Evolutionary conservation across 495 filamentous ascomycete species (phyloP).

Genomic region (Aspergillus affinis): DNA sequence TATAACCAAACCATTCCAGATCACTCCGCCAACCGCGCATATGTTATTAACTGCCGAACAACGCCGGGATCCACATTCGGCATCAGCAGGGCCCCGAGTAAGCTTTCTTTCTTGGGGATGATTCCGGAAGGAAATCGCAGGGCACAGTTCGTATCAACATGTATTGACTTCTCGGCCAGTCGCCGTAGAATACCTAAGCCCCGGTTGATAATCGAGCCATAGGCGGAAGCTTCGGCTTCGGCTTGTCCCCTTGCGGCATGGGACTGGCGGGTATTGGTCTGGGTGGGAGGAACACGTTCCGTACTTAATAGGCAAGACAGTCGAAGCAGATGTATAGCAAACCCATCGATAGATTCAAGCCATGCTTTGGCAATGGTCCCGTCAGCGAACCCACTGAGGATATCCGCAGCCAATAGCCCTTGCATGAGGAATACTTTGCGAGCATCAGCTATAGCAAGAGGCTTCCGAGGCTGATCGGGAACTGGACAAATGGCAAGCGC

Average conservation of each 20-base stretch:
- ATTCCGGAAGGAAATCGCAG: constrained; percentile 59
- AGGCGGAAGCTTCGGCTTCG: constrained; percentile 48
- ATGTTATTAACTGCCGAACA: constrained; percentile 71
- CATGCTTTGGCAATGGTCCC: constrained; percentile 71
- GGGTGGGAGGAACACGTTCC: constrained; percentile 45
- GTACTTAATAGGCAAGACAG: constrained; percentile 69
- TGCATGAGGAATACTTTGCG: constrained; percentile 88
- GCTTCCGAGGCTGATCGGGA: constrained; percentile 59
- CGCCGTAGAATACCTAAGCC: constrained; percentile 68
- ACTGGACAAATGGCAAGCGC: constrained; percentile 82
- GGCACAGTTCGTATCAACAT: constrained; percentile 50
- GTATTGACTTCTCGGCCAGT: constrained; percentile 69
- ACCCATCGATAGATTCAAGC: constrained; percentile 83
- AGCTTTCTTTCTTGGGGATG: constrained; percentile 66
- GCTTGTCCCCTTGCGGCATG: constrained; percentile 32
- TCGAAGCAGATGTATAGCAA: constrained; percentile 73
- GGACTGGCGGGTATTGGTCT: constrained; percentile 32
- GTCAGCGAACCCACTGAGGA: constrained; percentile 74
- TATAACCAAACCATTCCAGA: constrained; percentile 20
- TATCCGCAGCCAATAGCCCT: constrained; percentile 87
- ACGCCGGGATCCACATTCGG: constrained; percentile 58
- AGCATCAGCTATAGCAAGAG: constrained; percentile 67
- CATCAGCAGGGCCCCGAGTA: constrained; percentile 67
- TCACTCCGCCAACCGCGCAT: constrained; percentile 59
- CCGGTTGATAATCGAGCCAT: constrained; percentile 61